Base-by-base conservation (phyloP, 176 grass and related monocot genomes). In the Elymus sibiricus region DNA sequence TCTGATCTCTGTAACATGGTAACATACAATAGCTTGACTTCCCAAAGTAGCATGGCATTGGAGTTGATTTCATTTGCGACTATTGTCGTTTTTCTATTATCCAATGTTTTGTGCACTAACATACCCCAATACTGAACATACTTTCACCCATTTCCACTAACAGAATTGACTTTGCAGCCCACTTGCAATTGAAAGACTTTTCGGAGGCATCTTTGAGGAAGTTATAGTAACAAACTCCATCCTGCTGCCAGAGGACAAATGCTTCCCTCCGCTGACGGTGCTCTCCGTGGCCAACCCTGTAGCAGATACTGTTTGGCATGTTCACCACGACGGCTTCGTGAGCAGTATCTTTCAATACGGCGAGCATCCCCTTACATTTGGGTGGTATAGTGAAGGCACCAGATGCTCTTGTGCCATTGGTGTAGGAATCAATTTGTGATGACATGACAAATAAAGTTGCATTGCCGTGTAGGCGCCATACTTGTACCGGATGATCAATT, bases 211-310 rank as follows among this genome's bases (percentile, higher is more conserved):
- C 68, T 95, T 95, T 81, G 92, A 98, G 75, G 93, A 98, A 89
- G 93, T 98, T 26, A 95, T 89, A 22, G 87, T 92, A 14, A 95
- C 88, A 44, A 95, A 98, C 80, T 93, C 93, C 28, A 98, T 95
- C 42, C 86, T 90, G n/a, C 64, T 90, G 29, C 43, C 81, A n/a
- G 76, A 92, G 64, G 22, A 89, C 44, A 92, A 88, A 75, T 87
- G 77, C 72, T 94, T 94, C 55, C 89, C 93, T 37, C 89, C 88
- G 76, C 42, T 94, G 46, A 98, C 93, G 1, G 93, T 98, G 76
- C 85, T 93, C 29, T 95, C 95, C 16, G 90, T 98, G 70, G 91
- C 90, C 16, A 95, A 98, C 81, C 95, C 92, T 79, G 76, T 95
- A 34, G 95, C 82, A 10, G 93, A 98, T 80, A 95, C 89, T 9